Conservation (phyloP, 495 filamentous ascomycete genomes). For the Annulohypoxylon moriforme region DNA sequence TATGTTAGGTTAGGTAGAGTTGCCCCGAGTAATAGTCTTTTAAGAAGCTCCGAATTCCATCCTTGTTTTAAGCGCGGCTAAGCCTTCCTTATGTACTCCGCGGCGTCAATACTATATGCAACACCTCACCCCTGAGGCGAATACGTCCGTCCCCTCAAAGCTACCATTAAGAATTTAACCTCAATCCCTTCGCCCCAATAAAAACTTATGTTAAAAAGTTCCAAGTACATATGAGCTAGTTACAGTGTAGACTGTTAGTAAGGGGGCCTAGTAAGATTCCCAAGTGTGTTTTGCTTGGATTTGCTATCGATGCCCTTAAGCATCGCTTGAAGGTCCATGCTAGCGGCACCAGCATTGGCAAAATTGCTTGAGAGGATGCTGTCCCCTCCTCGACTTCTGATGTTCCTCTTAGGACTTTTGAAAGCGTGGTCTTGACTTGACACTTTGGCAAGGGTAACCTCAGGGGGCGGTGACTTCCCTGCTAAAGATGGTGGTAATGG, state of each 20-base stretch:
- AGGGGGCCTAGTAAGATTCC: slow-evolving; percentile 57
- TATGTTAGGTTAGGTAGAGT: slow-evolving; percentile 39
- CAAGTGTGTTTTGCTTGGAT: slow-evolving; percentile 53
- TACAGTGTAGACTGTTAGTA: slow-evolving; percentile 49
- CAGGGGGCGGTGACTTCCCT: slow-evolving; percentile 38
- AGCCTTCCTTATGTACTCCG: slow-evolving; percentile 19
- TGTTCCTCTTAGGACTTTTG: slow-evolving; percentile 49
- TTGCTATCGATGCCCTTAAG: slow-evolving; percentile 61
- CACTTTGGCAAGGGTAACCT: slow-evolving; percentile 30
- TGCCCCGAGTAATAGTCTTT: slow-evolving; percentile 33
- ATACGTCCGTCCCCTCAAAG: slow-evolving; percentile 7
- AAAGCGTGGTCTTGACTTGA: slow-evolving; percentile 50
- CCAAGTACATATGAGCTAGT: slow-evolving; percentile 33
- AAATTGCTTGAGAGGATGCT: slow-evolving; percentile 51
- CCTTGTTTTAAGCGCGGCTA: slow-evolving; percentile 26
- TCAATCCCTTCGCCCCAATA: neutral
- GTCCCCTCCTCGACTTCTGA: slow-evolving; percentile 55
- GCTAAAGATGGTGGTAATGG: slow-evolving; percentile 49
- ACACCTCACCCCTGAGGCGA: slow-evolving; percentile 7
- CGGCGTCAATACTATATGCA: slow-evolving; percentile 30
- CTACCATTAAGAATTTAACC: slow-evolving; percentile 19
- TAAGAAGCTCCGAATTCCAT: slow-evolving; percentile 27
- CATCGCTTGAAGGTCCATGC: slow-evolving; percentile 59
- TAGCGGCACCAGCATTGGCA: slow-evolving; percentile 45
- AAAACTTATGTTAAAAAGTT: slow-evolving; percentile 22